These are phyloP conservation scores for Diplogelasinospora grovesii DNA, from an alignment of 495 filamentous ascomycete species.

Conservation along the genomic window DNA sequence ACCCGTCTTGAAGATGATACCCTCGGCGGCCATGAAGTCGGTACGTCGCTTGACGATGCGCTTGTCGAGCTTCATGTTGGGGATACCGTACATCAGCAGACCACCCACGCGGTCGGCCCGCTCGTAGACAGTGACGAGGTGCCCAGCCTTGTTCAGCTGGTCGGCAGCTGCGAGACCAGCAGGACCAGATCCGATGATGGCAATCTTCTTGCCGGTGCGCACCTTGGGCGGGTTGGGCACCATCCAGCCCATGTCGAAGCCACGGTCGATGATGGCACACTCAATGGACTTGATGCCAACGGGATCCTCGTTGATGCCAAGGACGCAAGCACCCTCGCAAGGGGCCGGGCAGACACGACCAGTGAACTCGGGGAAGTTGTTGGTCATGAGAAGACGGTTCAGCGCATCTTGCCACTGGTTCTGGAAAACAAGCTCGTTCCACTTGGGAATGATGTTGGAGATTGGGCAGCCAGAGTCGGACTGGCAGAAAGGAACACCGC, in stretches of 20 bases:
- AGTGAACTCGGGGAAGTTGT: slow-evolving; percentile 99
- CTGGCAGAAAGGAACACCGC: slow-evolving; percentile 98
- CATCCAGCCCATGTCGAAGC: slow-evolving; percentile 99
- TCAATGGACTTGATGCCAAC: slow-evolving; percentile 99
- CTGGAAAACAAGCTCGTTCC: slow-evolving; percentile 78
- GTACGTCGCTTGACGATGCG: slow-evolving; percentile 93
- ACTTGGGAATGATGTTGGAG: slow-evolving; percentile 99
- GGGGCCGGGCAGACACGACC: slow-evolving; percentile 97
- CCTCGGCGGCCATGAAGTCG: slow-evolving; percentile 93
- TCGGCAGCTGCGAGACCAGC: slow-evolving; percentile 89
- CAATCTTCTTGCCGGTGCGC: slow-evolving; percentile 85
- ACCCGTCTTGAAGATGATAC: slow-evolving; percentile 73
- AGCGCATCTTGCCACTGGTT: slow-evolving; percentile 94
- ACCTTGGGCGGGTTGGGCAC: slow-evolving; percentile 70
- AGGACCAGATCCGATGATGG: slow-evolving; percentile 91
- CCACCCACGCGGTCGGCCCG: slow-evolving; percentile 89
- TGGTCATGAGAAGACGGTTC: slow-evolving; percentile 94
- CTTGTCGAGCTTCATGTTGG: slow-evolving; percentile 99
- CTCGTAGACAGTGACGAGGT: slow-evolving; percentile 91
- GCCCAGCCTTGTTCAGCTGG: slow-evolving; percentile 91
- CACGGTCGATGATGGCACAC: slow-evolving; percentile 97
- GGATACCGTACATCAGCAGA: slow-evolving; percentile 97
- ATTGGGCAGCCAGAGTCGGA: slow-evolving; percentile 97
- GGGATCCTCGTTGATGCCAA: slow-evolving; percentile 97
- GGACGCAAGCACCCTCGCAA: slow-evolving; percentile 94